Base-by-base conservation (phyloP, 176 grass and related monocot genomes). In the Cenchrus americanus region DNA sequence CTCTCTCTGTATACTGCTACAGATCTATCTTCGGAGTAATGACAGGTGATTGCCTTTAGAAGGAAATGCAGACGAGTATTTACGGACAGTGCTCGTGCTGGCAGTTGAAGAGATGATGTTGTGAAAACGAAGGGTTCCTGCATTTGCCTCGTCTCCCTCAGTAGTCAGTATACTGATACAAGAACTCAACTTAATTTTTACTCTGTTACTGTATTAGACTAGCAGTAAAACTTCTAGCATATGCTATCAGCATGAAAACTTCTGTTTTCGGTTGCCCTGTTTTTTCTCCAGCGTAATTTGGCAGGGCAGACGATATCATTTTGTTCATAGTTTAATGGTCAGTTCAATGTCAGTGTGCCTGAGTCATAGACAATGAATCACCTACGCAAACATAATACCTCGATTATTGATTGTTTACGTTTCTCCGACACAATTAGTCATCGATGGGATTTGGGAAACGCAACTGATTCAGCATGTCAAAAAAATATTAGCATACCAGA, bases 371-470 rank as follows among this genome's bases (percentile, higher is more conserved):
- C 49, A 74, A n/a, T 10, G 0, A 54, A 50, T 32, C 74, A 15
- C 18, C 19, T 72, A 19, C 19, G 21, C 59, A 71, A 69, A 63
- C 83, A 30, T 27, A 11, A 62, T 42, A 14, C 6, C 8, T 24
- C 43, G 34, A 62, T 50, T 19, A 51, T 23, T 51, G 17, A n/a
- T 78, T 71, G 69, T 40, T 17, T 62, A 22, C 21, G 69, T 62
- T n/a, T 21, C 41, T 71, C 75, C 27, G 65, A 71, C 75, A 79
- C 6, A 41, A 52, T 27, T 69, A 78, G 75, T 78, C 53, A 41
- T 4, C 49, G 83, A 71, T 70, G 83, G 75, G 30, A 48, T 71
- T 78, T 41, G 30, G 60, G 75, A 79, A 30, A 79, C 75, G 69
- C 27, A 40, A 62, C 18, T 10, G 40, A 15, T 60, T 30, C 18